phyloP scores from a whole-genome alignment of 352 stramenopile genomes.

The Pythium monospermum region DNA sequence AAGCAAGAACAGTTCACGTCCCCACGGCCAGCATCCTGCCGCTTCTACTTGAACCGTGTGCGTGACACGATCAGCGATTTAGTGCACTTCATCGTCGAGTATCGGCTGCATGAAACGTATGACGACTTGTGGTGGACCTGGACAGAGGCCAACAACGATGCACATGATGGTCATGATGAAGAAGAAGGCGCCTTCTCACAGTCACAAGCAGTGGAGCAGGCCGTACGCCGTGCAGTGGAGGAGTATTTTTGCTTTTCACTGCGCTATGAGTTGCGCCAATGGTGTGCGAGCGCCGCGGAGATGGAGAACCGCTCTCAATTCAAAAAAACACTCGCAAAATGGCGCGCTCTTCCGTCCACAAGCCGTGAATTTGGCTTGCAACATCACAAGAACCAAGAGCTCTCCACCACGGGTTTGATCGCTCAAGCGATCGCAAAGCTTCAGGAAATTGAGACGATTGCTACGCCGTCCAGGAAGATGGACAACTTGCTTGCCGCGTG shows the following conservation, averaged over 20 bases:
- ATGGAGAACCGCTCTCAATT: conserved; percentile 5
- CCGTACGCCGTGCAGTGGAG: conserved; percentile 25
- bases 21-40: conserved; percentile 9
- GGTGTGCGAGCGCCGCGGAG: conserved; percentile 3
- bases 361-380: conserved; percentile 14
- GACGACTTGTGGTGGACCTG: conserved; percentile 1
- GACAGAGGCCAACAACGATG: background rate
- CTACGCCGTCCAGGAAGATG: conserved; percentile 28
- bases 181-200: background rate
- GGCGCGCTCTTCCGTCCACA: conserved; percentile 15
- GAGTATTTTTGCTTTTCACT: conserved; percentile 24
- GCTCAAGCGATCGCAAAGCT: conserved; percentile 17
- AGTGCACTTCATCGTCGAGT: conserved; percentile 30
- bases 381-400: background rate
- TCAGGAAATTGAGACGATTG: conserved; percentile 15
- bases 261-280: conserved; percentile 19
- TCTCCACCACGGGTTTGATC: conserved; percentile 5
- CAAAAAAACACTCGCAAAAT: conserved; percentile 10
- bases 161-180: conserved; percentile 3
- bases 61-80: conserved; percentile 32
- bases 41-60: conserved; percentile 26
- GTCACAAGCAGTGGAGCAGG: background rate
- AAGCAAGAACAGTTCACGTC: conserved; percentile 12
- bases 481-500: conserved; percentile 22
- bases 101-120: conserved; percentile 18